Conservation (phyloP, 805 yeast genomes). For the Pichia membranifaciens region DNA sequence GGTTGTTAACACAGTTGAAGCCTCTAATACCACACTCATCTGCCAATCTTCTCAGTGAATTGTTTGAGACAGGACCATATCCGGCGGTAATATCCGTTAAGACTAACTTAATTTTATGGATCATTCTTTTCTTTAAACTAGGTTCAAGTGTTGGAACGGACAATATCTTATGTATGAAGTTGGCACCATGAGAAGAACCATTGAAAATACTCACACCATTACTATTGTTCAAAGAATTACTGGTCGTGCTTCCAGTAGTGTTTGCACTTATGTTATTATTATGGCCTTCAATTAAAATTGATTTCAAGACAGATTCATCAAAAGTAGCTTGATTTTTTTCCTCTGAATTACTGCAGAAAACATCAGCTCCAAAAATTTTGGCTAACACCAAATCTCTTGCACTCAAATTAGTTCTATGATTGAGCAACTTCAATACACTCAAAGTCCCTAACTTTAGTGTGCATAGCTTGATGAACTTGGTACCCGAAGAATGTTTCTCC, state of each 20-base stretch:
- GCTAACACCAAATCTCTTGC: conserved; percentile 59
- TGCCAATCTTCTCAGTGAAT: conserved; percentile 76
- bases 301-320: conserved; percentile 28
- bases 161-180: conserved; percentile 73
- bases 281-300: conserved; percentile 54
- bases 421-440: conserved; percentile 73
- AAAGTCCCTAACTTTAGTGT: conserved; percentile 67
- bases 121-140: conserved; percentile 50
- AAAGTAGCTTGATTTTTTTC: conserved; percentile 8
- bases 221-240: neutral
- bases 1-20: conserved; percentile 17
- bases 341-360: conserved; percentile 19
- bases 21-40: conserved; percentile 79
- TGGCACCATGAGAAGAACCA: conserved; percentile 45
- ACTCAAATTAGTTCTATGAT: conserved; percentile 57
- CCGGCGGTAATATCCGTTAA: conserved; percentile 50
- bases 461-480: conserved; percentile 22
- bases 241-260: conserved; percentile 2
- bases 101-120: conserved; percentile 56
- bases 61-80: conserved; percentile 59
- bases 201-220: neutral
- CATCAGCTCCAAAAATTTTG: conserved; percentile 53
- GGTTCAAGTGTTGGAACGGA: conserved; percentile 63
- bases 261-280: conserved; percentile 19
- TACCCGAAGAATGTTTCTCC: neutral